Base-by-base conservation (phyloP, 129 eudicot genomes). In the Glebionis coronaria region DNA sequence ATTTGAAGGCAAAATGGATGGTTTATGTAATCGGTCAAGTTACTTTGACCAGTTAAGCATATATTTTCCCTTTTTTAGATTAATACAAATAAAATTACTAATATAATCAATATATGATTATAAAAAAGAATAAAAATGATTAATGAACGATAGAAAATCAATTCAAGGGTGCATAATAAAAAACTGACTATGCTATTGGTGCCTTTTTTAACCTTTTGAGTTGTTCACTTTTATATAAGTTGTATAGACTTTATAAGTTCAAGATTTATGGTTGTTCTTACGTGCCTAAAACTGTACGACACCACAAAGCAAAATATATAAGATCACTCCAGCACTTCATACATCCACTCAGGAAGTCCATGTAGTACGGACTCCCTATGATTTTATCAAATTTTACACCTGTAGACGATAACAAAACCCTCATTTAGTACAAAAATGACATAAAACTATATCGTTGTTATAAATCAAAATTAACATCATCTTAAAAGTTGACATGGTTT, bases 251-350 rank as follows among this genome's bases (percentile, higher is more conserved):
- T 14, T 61, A n/a, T 2, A 45, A 45, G 0, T 21, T 66, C 28
- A 27, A 28, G 46, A 27, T 49, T 12, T 14, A 12, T 12, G 16
- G 11, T 25, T 57, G 12, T 25, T 25, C 67, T 38, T 2, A 70
- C 75, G 67, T 70, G 75, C 75, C 75, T 67, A 70, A 70, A 70
- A 70, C 16, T 67, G 75, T 1, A 67, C 67, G 59, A 70, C 75
- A 45, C 75, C 75, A 46, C 75, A 70, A 70, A 70, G 75, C 67
- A 70, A 57, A 44, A 70, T 70, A 14, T 70, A 70, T 16, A 70
- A 40, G 35, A 70, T 70, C 15, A 70, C 75, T 10, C 75, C 75
- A 57, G 75, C 75, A 58, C 75, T 70, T 67, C 67, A 70, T 10
- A 70, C 75, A 59, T 70, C 75, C 62, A 70, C 21, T 70, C 75